A percentile compares a stretch with the other conserved stretches of the same genome.
Evolutionary conservation across 192 early-diverging fungal genomes (phyloP).

Genomic region (Fimicolochytrium jonesii): DNA sequence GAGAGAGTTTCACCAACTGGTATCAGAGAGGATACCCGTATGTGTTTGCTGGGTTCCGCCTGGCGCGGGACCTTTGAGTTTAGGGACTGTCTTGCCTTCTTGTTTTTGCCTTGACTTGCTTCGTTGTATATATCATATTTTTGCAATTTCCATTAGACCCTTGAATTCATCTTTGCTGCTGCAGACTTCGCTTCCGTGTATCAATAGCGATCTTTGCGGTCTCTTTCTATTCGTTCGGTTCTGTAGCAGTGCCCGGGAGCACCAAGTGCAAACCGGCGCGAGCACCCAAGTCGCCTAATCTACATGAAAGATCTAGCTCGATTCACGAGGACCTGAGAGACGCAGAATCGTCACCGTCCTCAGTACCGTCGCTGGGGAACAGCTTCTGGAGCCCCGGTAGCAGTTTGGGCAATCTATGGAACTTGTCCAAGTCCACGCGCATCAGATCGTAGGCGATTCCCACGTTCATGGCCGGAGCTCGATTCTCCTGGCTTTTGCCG

Average conservation of each 20-base stretch:
- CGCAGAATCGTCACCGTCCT: conserved; percentile 20
- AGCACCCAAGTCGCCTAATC: no score
- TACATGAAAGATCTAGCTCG: no score
- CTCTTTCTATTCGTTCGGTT: no score
- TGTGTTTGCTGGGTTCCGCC: conserved; percentile 74
- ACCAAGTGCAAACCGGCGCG: no score
- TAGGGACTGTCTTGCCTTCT: not conserved
- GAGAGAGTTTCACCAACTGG: conserved; percentile 84
- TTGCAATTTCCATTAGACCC: no score
- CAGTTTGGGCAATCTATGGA: conserved; percentile 41
- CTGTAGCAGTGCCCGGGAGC: no score
- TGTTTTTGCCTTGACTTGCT: no score
- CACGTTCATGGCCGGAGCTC: conserved; percentile 50
- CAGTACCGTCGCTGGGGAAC: conserved; percentile 44
- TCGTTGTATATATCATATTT: no score
- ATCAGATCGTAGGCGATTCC: conserved; percentile 75
- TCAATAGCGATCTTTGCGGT: no score
- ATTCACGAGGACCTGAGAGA: no score
- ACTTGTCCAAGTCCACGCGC: conserved; percentile 49
- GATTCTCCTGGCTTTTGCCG: conserved; percentile 39
- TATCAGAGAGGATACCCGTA: conserved; percentile 84
- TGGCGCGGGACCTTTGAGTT: conserved; percentile 17
- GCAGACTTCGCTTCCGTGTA: no score
- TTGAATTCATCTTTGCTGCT: no score
- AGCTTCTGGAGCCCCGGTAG: conserved; percentile 52